Conservation (phyloP, 768 basidiomycete species). For the Lenzites betulinus region DNA sequence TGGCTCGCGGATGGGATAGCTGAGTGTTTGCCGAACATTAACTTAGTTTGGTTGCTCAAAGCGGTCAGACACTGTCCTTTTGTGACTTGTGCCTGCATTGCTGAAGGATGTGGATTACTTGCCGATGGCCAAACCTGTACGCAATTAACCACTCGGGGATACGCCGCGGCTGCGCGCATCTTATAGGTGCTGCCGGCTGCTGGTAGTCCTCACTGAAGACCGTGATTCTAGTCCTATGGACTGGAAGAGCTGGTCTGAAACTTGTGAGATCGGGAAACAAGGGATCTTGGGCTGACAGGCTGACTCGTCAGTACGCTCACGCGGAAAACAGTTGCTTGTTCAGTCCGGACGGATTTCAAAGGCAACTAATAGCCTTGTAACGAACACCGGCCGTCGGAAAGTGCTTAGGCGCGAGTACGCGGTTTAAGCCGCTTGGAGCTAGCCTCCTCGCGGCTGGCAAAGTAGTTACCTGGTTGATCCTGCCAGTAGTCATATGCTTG, state of each 20-base stretch:
- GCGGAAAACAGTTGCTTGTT: slow-evolving; percentile 21
- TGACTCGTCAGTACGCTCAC: slow-evolving; percentile 16
- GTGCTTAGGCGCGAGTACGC: slow-evolving; percentile 17
- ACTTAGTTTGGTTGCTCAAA: slow-evolving; percentile 3
- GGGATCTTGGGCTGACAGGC: slow-evolving; percentile 36
- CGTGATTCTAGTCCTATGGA: slow-evolving; percentile 34
- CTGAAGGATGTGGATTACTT: slow-evolving; percentile 40
- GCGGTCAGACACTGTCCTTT: slow-evolving; percentile 22
- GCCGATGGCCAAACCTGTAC: slow-evolving; percentile 37
- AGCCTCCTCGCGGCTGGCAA: slow-evolving; percentile 29
- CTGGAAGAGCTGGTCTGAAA: slow-evolving; percentile 39
- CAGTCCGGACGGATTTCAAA: slow-evolving; percentile 22
- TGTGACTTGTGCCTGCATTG: slow-evolving; percentile 23
- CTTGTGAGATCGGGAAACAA: slow-evolving; percentile 50
- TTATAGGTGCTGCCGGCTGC: slow-evolving; percentile 25
- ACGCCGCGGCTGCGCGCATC: slow-evolving; percentile 30
- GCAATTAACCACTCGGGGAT: slow-evolving; percentile 39
- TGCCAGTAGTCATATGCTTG: slow-evolving; percentile 86
- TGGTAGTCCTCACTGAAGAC: slow-evolving; percentile 38
- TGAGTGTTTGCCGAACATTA: slow-evolving; percentile 6
- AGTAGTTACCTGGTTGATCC: slow-evolving; percentile 84
- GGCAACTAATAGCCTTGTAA: slow-evolving; percentile 25
- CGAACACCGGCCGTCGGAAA: slow-evolving; percentile 22
- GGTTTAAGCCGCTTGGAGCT: slow-evolving; percentile 13
- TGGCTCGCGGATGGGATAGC: slow-evolving; percentile 22